Base-by-base conservation (phyloP, 2,329 filamentous ascomycete genomes). In the Penicillium fuscoglaucum region DNA sequence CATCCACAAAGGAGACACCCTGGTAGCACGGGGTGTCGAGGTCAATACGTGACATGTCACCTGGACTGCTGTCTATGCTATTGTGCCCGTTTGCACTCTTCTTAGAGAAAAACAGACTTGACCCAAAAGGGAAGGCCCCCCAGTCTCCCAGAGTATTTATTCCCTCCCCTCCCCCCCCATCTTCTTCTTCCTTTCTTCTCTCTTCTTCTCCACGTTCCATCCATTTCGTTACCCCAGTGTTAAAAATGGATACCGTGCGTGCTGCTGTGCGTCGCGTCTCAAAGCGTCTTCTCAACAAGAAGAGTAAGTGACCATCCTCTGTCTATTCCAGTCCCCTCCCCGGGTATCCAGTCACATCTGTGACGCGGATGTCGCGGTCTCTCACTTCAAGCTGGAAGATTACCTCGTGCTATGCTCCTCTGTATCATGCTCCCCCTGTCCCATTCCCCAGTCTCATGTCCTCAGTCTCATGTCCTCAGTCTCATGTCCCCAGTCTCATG, bases 231-330 rank as follows among this genome's bases (percentile, higher is more conserved):
- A 48, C 45, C 10, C 52, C 31, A 41, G 19, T 52, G 35, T 26
- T 28, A 39, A 48, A 48, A 26, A 57, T 57, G 55, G 43, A 57
- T 15, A 24, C 44, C 6, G 13, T 54, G 5, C 50, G 50, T 12
- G 29, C 47, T 3, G 29, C 44, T 10, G 21, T 54, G 9, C 50
- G 50, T 4, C 55, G 55, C 12, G 15, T 47, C 29, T 57, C 55
- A 9, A 57, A 35, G 41, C 50, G 55, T 21, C 29, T 59, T 39
- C 46, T 37, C 33, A 33, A 37, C 13, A 57, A 45, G 33, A 52
- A 35, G 39, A 21, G 52, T 59, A 54, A 48, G 55, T 52, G 15
- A 21, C 44, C 3, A 6, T n/a, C 19, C 9, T 48, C 35, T 17
- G 24, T 39, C 21, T 35, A 24, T 8, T 12, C 35, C 13, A 29